Percentiles rank a stretch among this genome's conserved stretches.
Evolutionary conservation across 2,329 filamentous ascomycete species (phyloP).

Genomic region (Epichloe gansuensis): DNA sequence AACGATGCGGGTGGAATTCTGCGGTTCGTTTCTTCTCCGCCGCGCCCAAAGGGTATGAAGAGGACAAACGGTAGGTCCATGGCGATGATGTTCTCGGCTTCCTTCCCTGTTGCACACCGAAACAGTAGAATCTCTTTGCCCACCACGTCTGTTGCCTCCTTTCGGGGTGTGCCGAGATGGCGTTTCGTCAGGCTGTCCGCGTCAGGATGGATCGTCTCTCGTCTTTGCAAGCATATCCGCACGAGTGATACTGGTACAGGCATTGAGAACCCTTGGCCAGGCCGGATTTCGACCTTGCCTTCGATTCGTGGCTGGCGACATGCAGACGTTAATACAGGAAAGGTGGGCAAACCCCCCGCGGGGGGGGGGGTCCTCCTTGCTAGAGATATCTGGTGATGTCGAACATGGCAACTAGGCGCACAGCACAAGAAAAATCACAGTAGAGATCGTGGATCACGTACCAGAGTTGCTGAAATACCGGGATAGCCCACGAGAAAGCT

Average conservation of each 20-base stretch:
- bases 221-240: constrained; percentile 82
- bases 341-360: neutral
- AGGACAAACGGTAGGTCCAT: constrained; percentile 98
- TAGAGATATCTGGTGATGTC: no score
- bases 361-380: no score
- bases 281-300: constrained; percentile 93
- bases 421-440: constrained; percentile 4
- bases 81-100: constrained; percentile 76
- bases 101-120: constrained; percentile 69
- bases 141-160: constrained; percentile 84
- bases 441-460: constrained; percentile 36
- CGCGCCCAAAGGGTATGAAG: constrained; percentile 89
- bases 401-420: no score
- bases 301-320: constrained; percentile 73
- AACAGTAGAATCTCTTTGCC: constrained; percentile 93
- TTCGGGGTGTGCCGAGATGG: constrained; percentile 76
- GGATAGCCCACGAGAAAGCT: constrained; percentile 95
- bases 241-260: constrained; percentile 87
- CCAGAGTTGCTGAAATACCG: constrained; percentile 91
- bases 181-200: constrained; percentile 91
- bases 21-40: constrained; percentile 78
- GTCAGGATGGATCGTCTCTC: constrained; percentile 92
- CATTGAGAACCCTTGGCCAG: constrained; percentile 70
- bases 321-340: neutral
- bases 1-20: constrained; percentile 86